Percentiles rank a stretch among this genome's conserved stretches.
Evolutionary conservation across 23 red algal species (phyloP).

Genomic region (Gracilaria caudata): DNA sequence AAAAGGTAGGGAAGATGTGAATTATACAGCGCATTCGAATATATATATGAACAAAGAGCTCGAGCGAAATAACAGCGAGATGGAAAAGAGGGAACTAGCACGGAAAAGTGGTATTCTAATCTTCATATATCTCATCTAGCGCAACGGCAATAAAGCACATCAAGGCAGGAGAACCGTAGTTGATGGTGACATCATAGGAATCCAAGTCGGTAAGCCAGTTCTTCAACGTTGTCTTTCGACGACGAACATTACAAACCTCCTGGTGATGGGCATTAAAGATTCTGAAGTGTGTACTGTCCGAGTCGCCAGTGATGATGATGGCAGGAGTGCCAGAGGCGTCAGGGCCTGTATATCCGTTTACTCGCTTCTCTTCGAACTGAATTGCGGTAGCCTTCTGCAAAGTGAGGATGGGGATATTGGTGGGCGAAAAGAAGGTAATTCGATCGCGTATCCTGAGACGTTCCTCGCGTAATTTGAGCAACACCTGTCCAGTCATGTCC

Average conservation of each 20-base stretch:
- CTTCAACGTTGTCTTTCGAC: slow-evolving; percentile 38
- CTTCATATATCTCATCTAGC: slow-evolving; percentile 69
- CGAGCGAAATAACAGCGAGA: neutral
- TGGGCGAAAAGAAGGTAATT: slow-evolving; percentile 51
- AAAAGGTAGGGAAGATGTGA: neutral
- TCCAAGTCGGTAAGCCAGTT: slow-evolving; percentile 65
- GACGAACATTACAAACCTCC: slow-evolving; percentile 21
- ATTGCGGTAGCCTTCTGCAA: slow-evolving; percentile 46
- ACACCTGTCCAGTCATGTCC: slow-evolving; percentile 50
- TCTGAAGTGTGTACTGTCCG: slow-evolving; percentile 45
- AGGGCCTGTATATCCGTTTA: slow-evolving; percentile 39
- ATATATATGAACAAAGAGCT: neutral
- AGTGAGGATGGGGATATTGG: slow-evolving; percentile 56
- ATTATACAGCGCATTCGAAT: neutral
- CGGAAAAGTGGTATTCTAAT: slow-evolving; percentile 28
- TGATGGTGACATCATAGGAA: slow-evolving; percentile 57
- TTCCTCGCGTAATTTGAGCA: slow-evolving; percentile 55
- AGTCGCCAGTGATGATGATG: slow-evolving; percentile 56
- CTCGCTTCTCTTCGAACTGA: slow-evolving; percentile 47
- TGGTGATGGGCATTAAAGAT: slow-evolving; percentile 32
- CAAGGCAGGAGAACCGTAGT: slow-evolving; percentile 51
- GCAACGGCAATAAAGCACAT: slow-evolving; percentile 59
- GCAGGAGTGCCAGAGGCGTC: slow-evolving; percentile 20
- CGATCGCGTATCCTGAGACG: slow-evolving; percentile 42
- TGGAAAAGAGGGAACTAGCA: neutral